Base-by-base conservation (phyloP, 768 basidiomycete species). In the Naematelia aurantialba region DNA sequence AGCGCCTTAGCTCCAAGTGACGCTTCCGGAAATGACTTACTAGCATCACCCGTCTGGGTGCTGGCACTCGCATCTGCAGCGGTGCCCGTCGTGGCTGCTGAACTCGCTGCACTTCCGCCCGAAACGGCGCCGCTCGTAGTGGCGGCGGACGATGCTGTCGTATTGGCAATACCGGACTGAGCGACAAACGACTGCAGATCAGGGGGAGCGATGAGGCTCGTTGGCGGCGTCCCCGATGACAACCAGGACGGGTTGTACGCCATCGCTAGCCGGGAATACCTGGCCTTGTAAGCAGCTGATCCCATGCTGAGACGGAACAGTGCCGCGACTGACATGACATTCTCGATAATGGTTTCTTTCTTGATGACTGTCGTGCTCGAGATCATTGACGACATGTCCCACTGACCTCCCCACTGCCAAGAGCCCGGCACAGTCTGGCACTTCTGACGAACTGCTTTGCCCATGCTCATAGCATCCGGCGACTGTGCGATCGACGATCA, bases 201-300 rank as follows among this genome's bases (percentile, higher is more conserved):
- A 5, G 64, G 65, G 13, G 66, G 52, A 17, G 61, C 61, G 14
- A 53, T 59, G 57, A 42, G 57, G 22, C 54, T 58, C 31, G 24
- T 34, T 27, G 56, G 34, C 14, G 8, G 50, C 34, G 31, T 14
- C 8, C 34, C 34, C 17, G 34, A 39, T 8, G 34, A 39, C 24
- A 47, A n/a, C 5, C 49, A 12, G 8, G 46, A 29, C 26, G 69
- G 69, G 62, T 71, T 68, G 62, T 62, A 62, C 24, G 67, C 56
- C 24, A 68, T 45, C 60, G 65, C 61, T 25, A 71, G 61, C 34
- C 69, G 69, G 29, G 69, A 56, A 60, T 70, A 70, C 46, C 68
- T 69, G 47, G 12, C 1, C n/a, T n/a, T n/a, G n/a, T n/a, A n/a
- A n/a, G n/a, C n/a, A n/a, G n/a, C n/a, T n/a, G n/a, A n/a, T n/a